Conservation (phyloP, 2,329 filamentous ascomycete species). For the Diplodia mutila region DNA sequence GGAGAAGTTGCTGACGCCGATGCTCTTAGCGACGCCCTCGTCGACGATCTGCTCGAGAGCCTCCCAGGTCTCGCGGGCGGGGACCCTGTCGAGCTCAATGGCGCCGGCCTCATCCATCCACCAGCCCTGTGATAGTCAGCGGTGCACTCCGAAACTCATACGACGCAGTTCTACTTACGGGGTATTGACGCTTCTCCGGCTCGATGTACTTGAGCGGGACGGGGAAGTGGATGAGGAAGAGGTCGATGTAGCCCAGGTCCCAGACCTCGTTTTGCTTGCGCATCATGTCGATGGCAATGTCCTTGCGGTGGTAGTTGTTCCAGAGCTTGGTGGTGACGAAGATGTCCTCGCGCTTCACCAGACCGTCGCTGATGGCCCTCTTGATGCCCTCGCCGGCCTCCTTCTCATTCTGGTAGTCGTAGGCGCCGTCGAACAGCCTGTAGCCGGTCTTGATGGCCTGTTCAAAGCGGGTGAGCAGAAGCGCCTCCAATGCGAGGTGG, state of each 20-base stretch:
- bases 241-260: constrained; percentile 86
- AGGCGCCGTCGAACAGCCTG: constrained; percentile 43
- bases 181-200: constrained; percentile 50
- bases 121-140: constrained; percentile 29
- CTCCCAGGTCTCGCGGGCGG: constrained; percentile 79
- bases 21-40: constrained; percentile 69
- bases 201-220: constrained; percentile 84
- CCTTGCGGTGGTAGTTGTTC: constrained; percentile 86
- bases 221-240: constrained; percentile 89
- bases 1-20: constrained; percentile 85
- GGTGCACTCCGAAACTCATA: not conserved
- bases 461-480: not conserved
- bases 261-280: constrained; percentile 77
- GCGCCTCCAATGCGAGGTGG: not conserved
- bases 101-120: constrained; percentile 65
- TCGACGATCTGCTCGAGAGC: constrained; percentile 78
- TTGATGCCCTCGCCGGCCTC: constrained; percentile 77
- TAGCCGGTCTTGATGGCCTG: constrained; percentile 44
- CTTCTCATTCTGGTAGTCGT: constrained; percentile 80
- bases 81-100: constrained; percentile 67
- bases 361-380: constrained; percentile 77
- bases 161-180: constrained; percentile 27
- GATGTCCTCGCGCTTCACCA: constrained; percentile 83
- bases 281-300: constrained; percentile 75
- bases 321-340: constrained; percentile 94